These are phyloP conservation scores for Microstegium vimineum DNA, from an alignment of 176 grass and related monocot genomes.

Conservation along the genomic window DNA sequence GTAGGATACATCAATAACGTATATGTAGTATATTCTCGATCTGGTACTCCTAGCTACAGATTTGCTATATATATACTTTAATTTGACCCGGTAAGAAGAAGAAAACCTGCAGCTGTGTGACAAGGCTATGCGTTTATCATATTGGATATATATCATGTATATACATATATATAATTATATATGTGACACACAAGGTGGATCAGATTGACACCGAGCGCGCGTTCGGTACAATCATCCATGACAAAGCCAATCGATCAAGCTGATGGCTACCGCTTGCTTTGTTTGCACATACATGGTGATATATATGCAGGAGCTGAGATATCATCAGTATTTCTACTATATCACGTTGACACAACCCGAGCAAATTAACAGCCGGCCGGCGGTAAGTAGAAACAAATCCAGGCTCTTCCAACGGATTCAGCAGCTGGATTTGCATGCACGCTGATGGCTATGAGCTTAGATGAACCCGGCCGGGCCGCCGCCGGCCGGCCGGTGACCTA, in stretches of 20 bases:
- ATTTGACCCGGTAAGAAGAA: slow-evolving; percentile 29
- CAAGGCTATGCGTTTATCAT: background rate
- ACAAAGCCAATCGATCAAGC: background rate
- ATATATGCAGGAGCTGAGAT: background rate
- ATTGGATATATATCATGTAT: background rate
- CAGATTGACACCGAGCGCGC: slow-evolving; percentile 11
- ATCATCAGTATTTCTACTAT: background rate
- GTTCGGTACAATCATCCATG: slow-evolving; percentile 8
- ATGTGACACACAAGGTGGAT: slow-evolving; percentile 3
- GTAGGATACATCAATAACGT: background rate
- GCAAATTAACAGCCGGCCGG: background rate
- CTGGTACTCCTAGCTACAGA: background rate
- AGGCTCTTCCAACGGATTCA: background rate
- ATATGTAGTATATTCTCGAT: background rate
- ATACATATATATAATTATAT: background rate
- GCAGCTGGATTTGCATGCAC: background rate
- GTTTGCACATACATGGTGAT: background rate
- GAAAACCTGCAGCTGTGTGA: background rate
- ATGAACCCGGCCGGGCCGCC: background rate
- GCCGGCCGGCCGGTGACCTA: background rate
- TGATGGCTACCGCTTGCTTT: background rate
- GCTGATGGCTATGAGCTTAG: background rate
- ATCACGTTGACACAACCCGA: background rate
- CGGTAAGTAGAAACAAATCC: background rate
- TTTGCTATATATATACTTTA: background rate